Evolutionary conservation across 192 early-diverging fungal species (phyloP), one percentile per base, ranked within the genome.

Genomic region (Phycomyces nitens): DNA sequence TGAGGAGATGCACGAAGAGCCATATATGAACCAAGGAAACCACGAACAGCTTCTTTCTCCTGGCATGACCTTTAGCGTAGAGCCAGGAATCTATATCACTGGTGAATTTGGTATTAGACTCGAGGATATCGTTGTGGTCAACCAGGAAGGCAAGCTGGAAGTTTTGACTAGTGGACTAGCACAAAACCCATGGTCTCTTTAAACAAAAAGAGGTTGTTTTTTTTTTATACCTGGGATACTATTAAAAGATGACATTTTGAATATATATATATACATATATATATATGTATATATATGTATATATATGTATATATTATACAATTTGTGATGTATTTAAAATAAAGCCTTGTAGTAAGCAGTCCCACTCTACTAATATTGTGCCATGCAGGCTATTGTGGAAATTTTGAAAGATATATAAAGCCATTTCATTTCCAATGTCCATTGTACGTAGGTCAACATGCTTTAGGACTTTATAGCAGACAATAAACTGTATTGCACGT

Each of bases 71-170:
- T 78, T 83, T 41, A 79, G 71, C 52, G 75, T 77, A 38, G 82
- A 83, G 43, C 82, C 82, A 18, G 82, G 82, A 10, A 72, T 83
- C 55, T 83, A 83, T 65, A 65, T 83, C 20, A 64, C 76, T 2
- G 64, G 70, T 5, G 51, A 73, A 58, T 75, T 76, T 59, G 77
- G 79, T 69, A 76, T 71, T 58, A 40, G 68, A 26, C 20, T 71
- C 16, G 53, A 64, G 52, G 70, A 70, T 38, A 67, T 72, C 34
- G 53, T 64, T 44, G 70, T 68, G 24, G 70, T 75, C 20, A 66
- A 51, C n/a, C 43, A 68, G 40, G 49, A 75, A 20, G 73, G 73
- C 20, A 51, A 58, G 23, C 26, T 66, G 22, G 73, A 75, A 51
- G 34, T 69, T 20, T 40, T 75, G 51, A 69, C 67, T 12, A 39